Conservation (phyloP, 2,329 filamentous ascomycete genomes). For the Diaporthe vexans region DNA sequence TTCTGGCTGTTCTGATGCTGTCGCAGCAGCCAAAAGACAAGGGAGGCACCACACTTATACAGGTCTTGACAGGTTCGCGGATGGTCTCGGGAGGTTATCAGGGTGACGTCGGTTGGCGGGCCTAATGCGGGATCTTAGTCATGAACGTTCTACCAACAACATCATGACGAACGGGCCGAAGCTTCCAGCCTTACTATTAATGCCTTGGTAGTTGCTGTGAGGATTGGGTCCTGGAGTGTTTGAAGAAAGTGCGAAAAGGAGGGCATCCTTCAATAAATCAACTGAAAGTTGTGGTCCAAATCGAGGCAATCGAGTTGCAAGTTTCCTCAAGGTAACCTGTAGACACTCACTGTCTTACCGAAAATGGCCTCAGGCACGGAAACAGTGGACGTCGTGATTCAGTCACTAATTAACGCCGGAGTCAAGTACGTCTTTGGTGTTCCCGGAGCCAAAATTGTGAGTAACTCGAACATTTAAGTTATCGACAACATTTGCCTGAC, state of each 20-base stretch:
- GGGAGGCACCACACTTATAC: too few relatives aligned
- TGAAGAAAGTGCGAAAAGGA: not conserved
- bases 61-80: too few relatives aligned
- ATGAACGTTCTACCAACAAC: slow-evolving; percentile 12
- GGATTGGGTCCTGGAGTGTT: not conserved
- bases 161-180: slow-evolving; percentile 30
- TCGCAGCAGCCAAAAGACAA: not conserved
- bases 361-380: slow-evolving; percentile 42
- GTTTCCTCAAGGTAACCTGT: too few relatives aligned
- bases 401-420: slow-evolving; percentile 53
- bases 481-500: not conserved
- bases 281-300: not conserved
- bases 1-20: not conserved
- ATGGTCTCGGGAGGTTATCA: not conserved
- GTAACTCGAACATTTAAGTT: not conserved
- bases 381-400: slow-evolving; percentile 49
- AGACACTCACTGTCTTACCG: not conserved
- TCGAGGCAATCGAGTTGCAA: not conserved
- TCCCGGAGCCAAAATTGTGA: slow-evolving; percentile 59
- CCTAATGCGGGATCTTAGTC: slow-evolving; percentile 33
- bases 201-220: not conserved
- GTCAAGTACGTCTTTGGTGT: slow-evolving; percentile 62
- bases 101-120: slow-evolving; percentile 29
- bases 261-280: not conserved
- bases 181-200: not conserved